Evolutionary conservation across 345 rosid genomes (phyloP).

Genomic region (Salix koriyanagi): DNA sequence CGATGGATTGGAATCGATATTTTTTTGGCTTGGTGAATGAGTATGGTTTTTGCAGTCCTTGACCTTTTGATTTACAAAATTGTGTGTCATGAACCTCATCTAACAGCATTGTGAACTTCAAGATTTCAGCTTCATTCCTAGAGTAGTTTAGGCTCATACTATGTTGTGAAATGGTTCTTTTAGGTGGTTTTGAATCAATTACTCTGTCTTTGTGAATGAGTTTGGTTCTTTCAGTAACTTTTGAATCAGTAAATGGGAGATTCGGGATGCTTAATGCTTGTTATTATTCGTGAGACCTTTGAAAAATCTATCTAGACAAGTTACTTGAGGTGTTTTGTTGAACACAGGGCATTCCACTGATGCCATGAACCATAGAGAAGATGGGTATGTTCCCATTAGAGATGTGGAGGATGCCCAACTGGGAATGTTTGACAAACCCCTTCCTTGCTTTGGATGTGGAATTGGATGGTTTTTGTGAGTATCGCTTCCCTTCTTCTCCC

Average conservation of each 20-base stretch:
- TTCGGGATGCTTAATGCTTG: neutral
- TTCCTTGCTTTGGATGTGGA: constrained; percentile 94
- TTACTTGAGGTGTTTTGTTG: constrained; percentile 15
- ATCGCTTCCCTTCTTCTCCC: neutral
- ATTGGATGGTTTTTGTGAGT: constrained; percentile 94
- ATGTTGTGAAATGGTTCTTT: neutral
- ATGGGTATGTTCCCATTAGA: constrained; percentile 44
- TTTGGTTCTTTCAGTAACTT: neutral
- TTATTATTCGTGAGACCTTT: neutral
- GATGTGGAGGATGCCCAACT: constrained; percentile 47
- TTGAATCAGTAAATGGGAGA: neutral
- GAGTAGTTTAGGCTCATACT: neutral
- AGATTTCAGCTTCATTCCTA: neutral
- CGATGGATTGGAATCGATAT: neutral
- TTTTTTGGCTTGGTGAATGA: neutral
- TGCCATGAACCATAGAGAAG: constrained; percentile 39
- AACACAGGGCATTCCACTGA: constrained; percentile 34
- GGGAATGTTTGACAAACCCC: constrained; percentile 75
- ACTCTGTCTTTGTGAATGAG: neutral
- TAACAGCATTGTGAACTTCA: neutral
- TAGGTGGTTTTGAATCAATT: neutral
- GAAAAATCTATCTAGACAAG: constrained; percentile 1
- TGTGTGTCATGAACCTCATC: neutral
- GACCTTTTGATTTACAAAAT: neutral
- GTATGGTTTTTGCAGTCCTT: neutral